Conservation (phyloP, 495 filamentous ascomycete genomes). For the Neurospora sp. region DNA sequence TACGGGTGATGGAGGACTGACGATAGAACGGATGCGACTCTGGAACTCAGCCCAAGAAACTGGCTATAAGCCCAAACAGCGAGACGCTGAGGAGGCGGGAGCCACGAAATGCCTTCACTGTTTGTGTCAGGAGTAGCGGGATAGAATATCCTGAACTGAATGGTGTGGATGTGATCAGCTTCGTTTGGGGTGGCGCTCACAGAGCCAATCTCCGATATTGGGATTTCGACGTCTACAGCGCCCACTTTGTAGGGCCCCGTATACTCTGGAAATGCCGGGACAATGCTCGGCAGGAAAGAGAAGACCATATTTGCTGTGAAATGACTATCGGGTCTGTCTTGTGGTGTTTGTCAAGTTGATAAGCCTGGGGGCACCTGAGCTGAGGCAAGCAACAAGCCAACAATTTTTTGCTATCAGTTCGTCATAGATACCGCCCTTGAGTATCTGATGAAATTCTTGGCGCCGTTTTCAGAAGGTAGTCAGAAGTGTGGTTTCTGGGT, state of each 20-base stretch:
- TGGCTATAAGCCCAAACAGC: constrained; percentile 57
- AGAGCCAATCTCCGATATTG: constrained; percentile 46
- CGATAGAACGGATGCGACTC: constrained; percentile 50
- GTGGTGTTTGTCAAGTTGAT: not conserved
- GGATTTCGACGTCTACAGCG: constrained; percentile 64
- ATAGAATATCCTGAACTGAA: constrained; percentile 70
- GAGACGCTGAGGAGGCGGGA: constrained; percentile 60
- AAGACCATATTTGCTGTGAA: constrained; percentile 6
- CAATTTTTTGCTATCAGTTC: not conserved
- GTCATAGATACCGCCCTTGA: not conserved
- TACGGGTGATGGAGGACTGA: constrained; percentile 27
- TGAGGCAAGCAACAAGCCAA: not conserved
- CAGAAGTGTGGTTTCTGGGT: not conserved
- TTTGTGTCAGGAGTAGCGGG: constrained; percentile 42
- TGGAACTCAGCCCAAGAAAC: constrained; percentile 50
- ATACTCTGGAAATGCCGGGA: constrained; percentile 58
- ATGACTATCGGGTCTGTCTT: not conserved
- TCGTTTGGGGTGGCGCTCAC: constrained; percentile 40
- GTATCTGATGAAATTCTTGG: not conserved
- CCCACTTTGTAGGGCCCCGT: constrained; percentile 66
- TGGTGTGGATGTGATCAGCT: constrained; percentile 44
- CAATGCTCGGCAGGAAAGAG: constrained; percentile 18
- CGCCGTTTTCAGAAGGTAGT: not conserved
- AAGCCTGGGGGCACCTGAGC: not conserved
- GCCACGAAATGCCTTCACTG: constrained; percentile 48